Evolutionary conservation across 2,329 filamentous ascomycete species (phyloP).

Genomic region (Sclerotinia borealis): DNA sequence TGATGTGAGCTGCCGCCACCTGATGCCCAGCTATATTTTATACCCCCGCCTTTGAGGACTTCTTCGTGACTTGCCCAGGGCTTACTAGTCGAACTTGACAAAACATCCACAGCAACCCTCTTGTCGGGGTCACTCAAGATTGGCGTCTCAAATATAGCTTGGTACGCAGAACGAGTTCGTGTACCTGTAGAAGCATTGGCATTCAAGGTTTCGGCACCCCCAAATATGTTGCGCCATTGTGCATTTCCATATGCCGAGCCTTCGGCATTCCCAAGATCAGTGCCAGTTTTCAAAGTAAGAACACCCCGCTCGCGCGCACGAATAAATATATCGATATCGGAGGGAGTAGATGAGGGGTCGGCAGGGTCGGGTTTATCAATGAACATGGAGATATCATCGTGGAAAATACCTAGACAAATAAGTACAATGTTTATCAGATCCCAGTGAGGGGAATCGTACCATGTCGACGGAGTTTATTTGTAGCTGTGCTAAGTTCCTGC

Average conservation of each 20-base stretch:
- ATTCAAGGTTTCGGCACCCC: conserved; percentile 84
- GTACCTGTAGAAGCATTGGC: conserved; percentile 86
- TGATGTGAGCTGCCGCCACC: conserved; percentile 64
- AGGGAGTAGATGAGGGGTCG: conserved; percentile 63
- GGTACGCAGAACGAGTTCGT: conserved; percentile 85
- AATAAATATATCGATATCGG: conserved; percentile 76
- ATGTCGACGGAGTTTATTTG: conserved; percentile 71
- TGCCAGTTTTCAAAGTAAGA: conserved; percentile 87
- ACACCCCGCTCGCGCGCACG: conserved; percentile 73
- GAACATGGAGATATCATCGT: conserved; percentile 74
- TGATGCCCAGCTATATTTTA: conserved; percentile 71
- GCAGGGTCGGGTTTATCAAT: conserved; percentile 68
- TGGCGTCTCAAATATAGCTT: conserved; percentile 76
- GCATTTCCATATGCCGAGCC: conserved; percentile 88
- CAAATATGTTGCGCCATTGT: conserved; percentile 85
- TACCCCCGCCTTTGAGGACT: conserved; percentile 68
- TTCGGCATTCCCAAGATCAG: conserved; percentile 88
- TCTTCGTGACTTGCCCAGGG: conserved; percentile 94
- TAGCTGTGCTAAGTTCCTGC: conserved; percentile 61
- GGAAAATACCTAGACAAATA: conserved; percentile 66
- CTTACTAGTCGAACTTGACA: conserved; percentile 82
- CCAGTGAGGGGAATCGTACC: conserved; percentile 47
- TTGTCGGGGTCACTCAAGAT: conserved; percentile 79
- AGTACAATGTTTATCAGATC: not conserved
- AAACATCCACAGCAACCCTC: conserved; percentile 69